Conservation (phyloP, 495 filamentous ascomycete genomes). For the Podospora pseudoanserina region DNA sequence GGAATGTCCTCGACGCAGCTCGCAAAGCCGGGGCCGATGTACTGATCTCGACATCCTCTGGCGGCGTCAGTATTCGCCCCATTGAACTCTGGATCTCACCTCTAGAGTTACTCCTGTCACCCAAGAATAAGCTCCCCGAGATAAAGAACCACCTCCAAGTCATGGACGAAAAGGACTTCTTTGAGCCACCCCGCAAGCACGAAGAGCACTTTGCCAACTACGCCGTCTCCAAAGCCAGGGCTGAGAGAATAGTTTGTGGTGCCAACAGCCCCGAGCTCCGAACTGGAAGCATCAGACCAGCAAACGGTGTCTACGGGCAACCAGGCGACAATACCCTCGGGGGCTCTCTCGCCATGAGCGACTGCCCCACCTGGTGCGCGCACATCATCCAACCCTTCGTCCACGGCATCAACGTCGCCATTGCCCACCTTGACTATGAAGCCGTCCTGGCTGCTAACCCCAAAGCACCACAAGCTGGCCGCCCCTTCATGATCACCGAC, state of each 20-base stretch:
- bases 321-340: slow-evolving; percentile 51
- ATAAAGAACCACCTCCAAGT: slow-evolving; percentile 47
- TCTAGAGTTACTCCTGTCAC: slow-evolving; percentile 36
- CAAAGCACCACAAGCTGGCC: slow-evolving; percentile 36
- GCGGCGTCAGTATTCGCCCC: slow-evolving; percentile 47
- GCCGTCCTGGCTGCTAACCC: slow-evolving; percentile 28
- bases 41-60: slow-evolving; percentile 59
- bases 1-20: slow-evolving; percentile 53
- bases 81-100: slow-evolving; percentile 49
- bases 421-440: slow-evolving; percentile 58
- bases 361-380: slow-evolving; percentile 46
- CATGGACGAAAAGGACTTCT: slow-evolving; percentile 44
- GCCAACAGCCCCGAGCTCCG: slow-evolving; percentile 45
- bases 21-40: slow-evolving; percentile 47
- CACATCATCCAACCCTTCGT: slow-evolving; percentile 54
- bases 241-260: slow-evolving; percentile 50
- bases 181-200: slow-evolving; percentile 40
- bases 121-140: slow-evolving; percentile 7
- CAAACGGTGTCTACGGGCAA: slow-evolving; percentile 58
- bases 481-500: slow-evolving; percentile 39
- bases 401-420: slow-evolving; percentile 55
- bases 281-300: slow-evolving; percentile 55
- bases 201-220: slow-evolving; percentile 58
- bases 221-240: slow-evolving; percentile 50
- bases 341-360: slow-evolving; percentile 34